A percentile compares a stretch with the other conserved stretches of the same genome.
Conservation (phyloP, 1,284 basidiomycete species). For the Boletus semigastroideus region DNA sequence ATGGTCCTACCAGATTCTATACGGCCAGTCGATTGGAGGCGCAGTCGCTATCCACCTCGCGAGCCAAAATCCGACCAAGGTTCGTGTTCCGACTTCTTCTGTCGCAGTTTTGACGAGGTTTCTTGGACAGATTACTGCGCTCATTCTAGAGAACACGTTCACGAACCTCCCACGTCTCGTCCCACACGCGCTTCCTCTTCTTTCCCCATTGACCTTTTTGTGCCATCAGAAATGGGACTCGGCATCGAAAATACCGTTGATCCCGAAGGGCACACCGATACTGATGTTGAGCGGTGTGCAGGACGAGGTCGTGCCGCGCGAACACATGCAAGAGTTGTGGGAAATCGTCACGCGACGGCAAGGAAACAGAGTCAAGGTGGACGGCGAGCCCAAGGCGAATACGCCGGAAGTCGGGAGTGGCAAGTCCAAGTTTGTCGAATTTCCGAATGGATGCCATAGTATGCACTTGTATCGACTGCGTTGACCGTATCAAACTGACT, state of each 20-base stretch:
- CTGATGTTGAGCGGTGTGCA: slow-evolving; percentile 80
- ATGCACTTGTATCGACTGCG: slow-evolving; percentile 31
- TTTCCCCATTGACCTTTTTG: slow-evolving; percentile 78
- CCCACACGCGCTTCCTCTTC: slow-evolving; percentile 77
- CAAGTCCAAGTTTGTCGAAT: slow-evolving; percentile 59
- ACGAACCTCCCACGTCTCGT: slow-evolving; percentile 78
- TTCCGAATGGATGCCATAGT: slow-evolving; percentile 71
- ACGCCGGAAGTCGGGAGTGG: slow-evolving; percentile 40
- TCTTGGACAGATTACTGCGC: slow-evolving; percentile 57
- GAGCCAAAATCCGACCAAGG: slow-evolving; percentile 72
- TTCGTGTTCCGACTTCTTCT: slow-evolving; percentile 30
- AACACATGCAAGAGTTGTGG: slow-evolving; percentile 83
- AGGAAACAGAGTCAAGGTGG: slow-evolving; percentile 26
- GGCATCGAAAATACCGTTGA: slow-evolving; percentile 62
- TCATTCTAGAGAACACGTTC: slow-evolving; percentile 96
- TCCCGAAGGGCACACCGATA: slow-evolving; percentile 75
- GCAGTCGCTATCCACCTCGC: slow-evolving; percentile 91
- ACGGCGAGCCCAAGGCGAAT: slow-evolving; percentile 34
- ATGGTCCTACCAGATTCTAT: slow-evolving; percentile 56
- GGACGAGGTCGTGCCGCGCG: slow-evolving; percentile 85
- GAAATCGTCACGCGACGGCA: slow-evolving; percentile 54
- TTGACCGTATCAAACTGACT: not conserved
- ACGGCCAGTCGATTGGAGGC: slow-evolving; percentile 96
- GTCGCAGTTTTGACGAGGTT: not conserved
- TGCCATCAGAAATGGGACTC: slow-evolving; percentile 94